Evolutionary conservation across 768 basidiomycete species (phyloP).

Genomic region (Sporobolomyces pararoseus): DNA sequence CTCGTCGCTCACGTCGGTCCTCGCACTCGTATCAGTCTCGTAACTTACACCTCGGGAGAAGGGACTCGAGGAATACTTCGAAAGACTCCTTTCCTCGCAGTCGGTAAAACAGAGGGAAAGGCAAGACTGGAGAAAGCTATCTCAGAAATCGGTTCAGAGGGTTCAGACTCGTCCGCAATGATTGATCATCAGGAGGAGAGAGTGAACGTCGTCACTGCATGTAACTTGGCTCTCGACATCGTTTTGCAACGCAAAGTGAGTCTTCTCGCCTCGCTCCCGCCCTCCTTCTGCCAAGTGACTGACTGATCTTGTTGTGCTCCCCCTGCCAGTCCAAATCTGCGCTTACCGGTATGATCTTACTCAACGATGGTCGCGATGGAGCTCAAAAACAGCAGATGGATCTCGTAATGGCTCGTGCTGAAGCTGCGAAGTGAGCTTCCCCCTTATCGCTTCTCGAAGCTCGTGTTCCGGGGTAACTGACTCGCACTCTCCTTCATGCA

Average conservation of each 20-base stretch:
- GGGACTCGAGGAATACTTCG: conserved; percentile 58
- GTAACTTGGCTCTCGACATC: conserved; percentile 91
- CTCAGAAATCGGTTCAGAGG: conserved; percentile 44
- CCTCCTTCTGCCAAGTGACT: not conserved
- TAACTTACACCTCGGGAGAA: conserved; percentile 84
- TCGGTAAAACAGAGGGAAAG: conserved; percentile 49
- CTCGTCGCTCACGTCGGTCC: conserved; percentile 68
- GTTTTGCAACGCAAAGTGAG: conserved; percentile 77
- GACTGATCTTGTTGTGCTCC: not conserved
- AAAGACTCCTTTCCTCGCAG: conserved; percentile 88
- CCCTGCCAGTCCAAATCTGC: conserved; percentile 66
- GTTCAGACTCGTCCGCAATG: conserved; percentile 64
- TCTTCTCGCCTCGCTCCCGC: not conserved
- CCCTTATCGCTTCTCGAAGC: no score
- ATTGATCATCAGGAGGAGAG: conserved; percentile 81
- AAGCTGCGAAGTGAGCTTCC: conserved; percentile 69
- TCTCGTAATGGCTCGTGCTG: conserved; percentile 89
- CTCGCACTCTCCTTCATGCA: no score
- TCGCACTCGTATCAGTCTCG: conserved; percentile 78
- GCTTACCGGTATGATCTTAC: conserved; percentile 82
- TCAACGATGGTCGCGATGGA: conserved; percentile 87
- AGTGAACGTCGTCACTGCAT: conserved; percentile 96
- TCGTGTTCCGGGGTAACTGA: no score
- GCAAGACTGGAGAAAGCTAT: conserved; percentile 34
- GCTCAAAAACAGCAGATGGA: conserved; percentile 97